Evolutionary conservation across 106 monocot species (phyloP), one percentile per base, ranked within the genome.

Genomic region (Acorus calamus): DNA sequence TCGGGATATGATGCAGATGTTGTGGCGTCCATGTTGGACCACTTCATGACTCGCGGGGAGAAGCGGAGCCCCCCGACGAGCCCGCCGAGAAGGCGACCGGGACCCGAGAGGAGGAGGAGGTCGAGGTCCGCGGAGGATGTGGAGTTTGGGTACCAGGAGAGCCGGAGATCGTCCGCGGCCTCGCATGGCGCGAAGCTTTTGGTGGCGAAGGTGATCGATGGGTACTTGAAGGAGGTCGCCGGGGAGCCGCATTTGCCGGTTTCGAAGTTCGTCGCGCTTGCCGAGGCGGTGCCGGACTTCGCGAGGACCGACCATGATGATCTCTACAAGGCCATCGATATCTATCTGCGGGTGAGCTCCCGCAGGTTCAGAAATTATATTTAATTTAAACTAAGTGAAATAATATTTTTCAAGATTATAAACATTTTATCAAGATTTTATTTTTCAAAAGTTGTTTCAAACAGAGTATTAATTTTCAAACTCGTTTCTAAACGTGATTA

Each of bases 291-390:
- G 49, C 89, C 93, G 11, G 89, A 93, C 47, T 86, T 79, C 61
- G 89, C 93, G 0, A 80, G 93, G 77, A 55, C 66, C 1, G 69
- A 86, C 50, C 93, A 93, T 49, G 93, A 89, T 58, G 81, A 83
- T 56, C 89, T 93, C 42, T 93, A 93, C 74, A 73, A 74, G 62
- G 85, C 76, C 62, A 65, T 93, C 55, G 83, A 89, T 55, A 76
- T 48, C 6, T 93, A 86, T 53, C 86, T 93, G 73, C 75, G 71
- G 89, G 93, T 93, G 72, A 80, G 7, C 0, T 8, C 14, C 13
- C 12, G 6, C 8, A 14, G 3, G 6, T 43, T 52, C 3, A 6
- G 53, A 52, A 47, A 48, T 50, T 2, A 4, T 64, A 11, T 12
- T 49, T 11, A 5, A 5, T 8, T 44, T 9, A 7, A 46, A 42